Conservation (phyloP, 148 eudicot genomes). For the Spergularia marina region DNA sequence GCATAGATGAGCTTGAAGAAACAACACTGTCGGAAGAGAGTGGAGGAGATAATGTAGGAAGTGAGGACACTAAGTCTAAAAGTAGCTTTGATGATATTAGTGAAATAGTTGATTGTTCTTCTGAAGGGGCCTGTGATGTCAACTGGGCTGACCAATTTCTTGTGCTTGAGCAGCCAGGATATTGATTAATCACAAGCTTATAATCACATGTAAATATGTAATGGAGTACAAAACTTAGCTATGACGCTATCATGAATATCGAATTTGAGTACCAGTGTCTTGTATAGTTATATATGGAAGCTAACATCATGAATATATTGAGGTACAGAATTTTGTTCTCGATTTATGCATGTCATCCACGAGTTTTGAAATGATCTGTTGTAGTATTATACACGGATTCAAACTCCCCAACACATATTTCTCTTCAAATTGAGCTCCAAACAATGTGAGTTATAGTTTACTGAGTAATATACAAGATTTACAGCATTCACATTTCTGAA, state of each 20-base stretch:
- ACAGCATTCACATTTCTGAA: conserved; percentile 10
- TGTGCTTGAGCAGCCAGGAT: not conserved
- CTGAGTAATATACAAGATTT: not conserved
- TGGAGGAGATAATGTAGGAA: conserved; percentile 11
- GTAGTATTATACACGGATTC: not conserved
- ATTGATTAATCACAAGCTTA: too few relatives aligned
- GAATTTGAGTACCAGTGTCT: too few relatives aligned
- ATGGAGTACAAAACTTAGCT: too few relatives aligned
- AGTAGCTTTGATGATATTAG: conserved; percentile 38
- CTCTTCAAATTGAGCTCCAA: not conserved
- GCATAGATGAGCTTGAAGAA: not conserved
- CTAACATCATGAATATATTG: too few relatives aligned
- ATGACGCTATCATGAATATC: too few relatives aligned
- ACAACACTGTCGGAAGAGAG: conserved; percentile 19
- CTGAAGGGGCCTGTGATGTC: conserved; percentile 35
- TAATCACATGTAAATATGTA: too few relatives aligned
- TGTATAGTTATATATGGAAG: too few relatives aligned
- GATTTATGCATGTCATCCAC: too few relatives aligned
- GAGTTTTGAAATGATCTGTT: too few relatives aligned
- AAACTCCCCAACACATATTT: not conserved
- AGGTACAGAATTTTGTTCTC: too few relatives aligned
- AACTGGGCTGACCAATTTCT: conserved; percentile 51
- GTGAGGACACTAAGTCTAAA: conserved; percentile 18
- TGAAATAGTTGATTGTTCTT: conserved; percentile 48
- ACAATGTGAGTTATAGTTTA: not conserved